These are phyloP conservation scores for Papiliotrema fonsecae DNA, from an alignment of 1,284 basidiomycete genomes.

Conservation along the genomic window DNA sequence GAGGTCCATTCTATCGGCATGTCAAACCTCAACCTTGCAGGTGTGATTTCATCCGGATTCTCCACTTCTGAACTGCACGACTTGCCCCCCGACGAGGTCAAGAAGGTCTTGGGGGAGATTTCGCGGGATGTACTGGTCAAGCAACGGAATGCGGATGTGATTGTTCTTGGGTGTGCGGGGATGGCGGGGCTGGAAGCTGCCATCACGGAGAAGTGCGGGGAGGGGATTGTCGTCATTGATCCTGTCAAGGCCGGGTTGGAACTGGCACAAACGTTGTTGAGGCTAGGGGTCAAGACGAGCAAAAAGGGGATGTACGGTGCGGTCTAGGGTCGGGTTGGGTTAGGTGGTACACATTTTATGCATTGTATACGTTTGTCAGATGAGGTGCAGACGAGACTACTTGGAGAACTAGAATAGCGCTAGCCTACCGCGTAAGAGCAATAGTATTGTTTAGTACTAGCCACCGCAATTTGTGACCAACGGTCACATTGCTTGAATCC, in stretches of 20 bases:
- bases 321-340: neutral
- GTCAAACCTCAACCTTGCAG: constrained; percentile 43
- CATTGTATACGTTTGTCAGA: neutral
- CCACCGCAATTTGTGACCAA: too few relatives aligned
- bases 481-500: too few relatives aligned
- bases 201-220: constrained; percentile 33
- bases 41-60: constrained; percentile 51
- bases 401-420: too few relatives aligned
- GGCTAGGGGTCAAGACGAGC: constrained; percentile 23
- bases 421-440: too few relatives aligned
- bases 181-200: constrained; percentile 53
- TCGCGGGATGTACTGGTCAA: constrained; percentile 32
- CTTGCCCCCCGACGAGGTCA: constrained; percentile 43
- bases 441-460: too few relatives aligned
- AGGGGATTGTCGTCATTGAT: constrained; percentile 49
- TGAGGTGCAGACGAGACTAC: too few relatives aligned
- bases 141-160: constrained; percentile 45
- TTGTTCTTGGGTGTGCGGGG: constrained; percentile 54
- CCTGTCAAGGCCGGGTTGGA: constrained; percentile 48
- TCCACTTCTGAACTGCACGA: constrained; percentile 51
- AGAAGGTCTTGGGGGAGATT: constrained; percentile 39
- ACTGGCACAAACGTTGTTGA: constrained; percentile 23
- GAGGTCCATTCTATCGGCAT: constrained; percentile 41
- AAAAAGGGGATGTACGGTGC: constrained; percentile 19
- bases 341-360: too few relatives aligned